A percentile compares a stretch with the other conserved stretches of the same genome.
phyloP scores from a whole-genome alignment of 495 filamentous ascomycete species.

The Penicillium turbatum region DNA sequence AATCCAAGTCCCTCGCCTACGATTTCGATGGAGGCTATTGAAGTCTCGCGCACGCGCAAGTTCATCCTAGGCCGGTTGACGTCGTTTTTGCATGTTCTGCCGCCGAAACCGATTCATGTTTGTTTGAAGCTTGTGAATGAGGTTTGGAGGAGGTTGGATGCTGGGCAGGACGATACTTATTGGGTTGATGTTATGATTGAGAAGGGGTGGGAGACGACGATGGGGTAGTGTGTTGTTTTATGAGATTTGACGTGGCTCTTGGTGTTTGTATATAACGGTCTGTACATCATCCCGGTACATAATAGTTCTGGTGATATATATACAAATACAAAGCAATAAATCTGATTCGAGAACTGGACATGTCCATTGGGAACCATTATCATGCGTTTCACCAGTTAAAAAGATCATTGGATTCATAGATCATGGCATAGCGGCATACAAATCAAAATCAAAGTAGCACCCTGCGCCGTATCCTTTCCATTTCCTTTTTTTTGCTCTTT shows the following conservation, averaged over 20 bases:
- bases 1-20: conserved; percentile 19
- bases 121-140: conserved; percentile 47
- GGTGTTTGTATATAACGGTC: too few relatives aligned
- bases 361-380: too few relatives aligned
- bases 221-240: conserved; percentile 34
- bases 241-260: conserved; percentile 12
- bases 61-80: conserved; percentile 48
- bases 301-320: too few relatives aligned
- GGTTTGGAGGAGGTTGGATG: conserved; percentile 50
- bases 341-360: too few relatives aligned
- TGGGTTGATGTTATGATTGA: conserved; percentile 59
- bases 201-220: conserved; percentile 54
- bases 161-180: conserved; percentile 34
- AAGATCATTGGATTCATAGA: too few relatives aligned
- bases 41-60: conserved; percentile 41
- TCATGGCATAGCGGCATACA: too few relatives aligned
- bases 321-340: too few relatives aligned
- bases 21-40: conserved; percentile 45
- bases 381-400: too few relatives aligned
- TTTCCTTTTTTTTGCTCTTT: too few relatives aligned
- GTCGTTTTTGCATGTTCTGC: conserved; percentile 45
- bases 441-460: too few relatives aligned
- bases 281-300: too few relatives aligned
- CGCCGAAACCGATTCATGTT: conserved; percentile 50
- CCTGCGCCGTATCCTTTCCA: too few relatives aligned